Conservation (phyloP, 2,329 filamentous ascomycete genomes). For the Eurotiales sp. region DNA sequence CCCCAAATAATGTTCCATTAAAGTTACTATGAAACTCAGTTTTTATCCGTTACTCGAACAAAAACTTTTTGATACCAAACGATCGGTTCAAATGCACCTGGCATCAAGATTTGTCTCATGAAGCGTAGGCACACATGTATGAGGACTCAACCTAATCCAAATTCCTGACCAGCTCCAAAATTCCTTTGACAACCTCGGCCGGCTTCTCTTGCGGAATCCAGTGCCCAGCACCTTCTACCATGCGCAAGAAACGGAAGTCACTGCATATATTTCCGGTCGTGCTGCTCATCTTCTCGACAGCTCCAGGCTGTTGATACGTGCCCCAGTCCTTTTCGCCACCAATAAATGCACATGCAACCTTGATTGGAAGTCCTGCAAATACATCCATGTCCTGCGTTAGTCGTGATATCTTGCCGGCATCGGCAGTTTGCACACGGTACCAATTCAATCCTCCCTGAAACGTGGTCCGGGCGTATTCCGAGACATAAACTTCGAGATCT, state of each 20-base stretch:
- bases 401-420: slow-evolving; percentile 24
- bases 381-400: slow-evolving; percentile 52
- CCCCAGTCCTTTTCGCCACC: slow-evolving; percentile 64
- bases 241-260: slow-evolving; percentile 50
- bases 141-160: not conserved
- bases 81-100: not conserved
- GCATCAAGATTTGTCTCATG: no score
- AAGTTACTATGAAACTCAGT: not conserved
- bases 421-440: slow-evolving; percentile 57
- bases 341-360: slow-evolving; percentile 60
- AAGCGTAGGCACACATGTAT: not conserved
- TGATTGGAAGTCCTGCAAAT: slow-evolving; percentile 59
- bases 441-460: slow-evolving; percentile 66
- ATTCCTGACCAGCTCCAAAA: slow-evolving; percentile 41
- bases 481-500: slow-evolving; percentile 58
- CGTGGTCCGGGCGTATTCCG: slow-evolving; percentile 58
- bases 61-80: not conserved
- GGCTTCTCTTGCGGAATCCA: slow-evolving; percentile 68
- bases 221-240: slow-evolving; percentile 62
- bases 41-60: not conserved
- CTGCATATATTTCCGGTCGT: slow-evolving; percentile 43
- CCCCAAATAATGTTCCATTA: not conserved
- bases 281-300: slow-evolving; percentile 52
- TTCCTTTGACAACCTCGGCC: slow-evolving; percentile 48
- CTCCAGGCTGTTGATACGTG: slow-evolving; percentile 63